Percentiles rank a stretch among this genome's conserved stretches.
Evolutionary conservation across 371 early-diverging fungal genomes (phyloP).

Genomic region (Mucor plumbeus): DNA sequence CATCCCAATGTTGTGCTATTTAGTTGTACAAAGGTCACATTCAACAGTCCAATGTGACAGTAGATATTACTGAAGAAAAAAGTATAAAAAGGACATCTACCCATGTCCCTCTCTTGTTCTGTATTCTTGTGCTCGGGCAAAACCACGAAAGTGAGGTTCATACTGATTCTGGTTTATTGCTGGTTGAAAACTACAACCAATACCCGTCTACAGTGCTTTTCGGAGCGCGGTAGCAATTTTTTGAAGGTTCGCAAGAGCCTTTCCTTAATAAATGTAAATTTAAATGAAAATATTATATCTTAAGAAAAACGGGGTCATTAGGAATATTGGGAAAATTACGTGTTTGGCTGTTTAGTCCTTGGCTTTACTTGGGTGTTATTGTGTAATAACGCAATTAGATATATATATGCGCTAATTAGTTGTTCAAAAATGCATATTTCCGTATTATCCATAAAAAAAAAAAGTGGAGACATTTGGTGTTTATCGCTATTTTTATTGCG

Average conservation of each 20-base stretch:
- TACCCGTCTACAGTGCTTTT: constrained; percentile 55
- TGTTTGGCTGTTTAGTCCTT: too few relatives aligned
- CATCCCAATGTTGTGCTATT: too few relatives aligned
- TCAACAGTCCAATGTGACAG: constrained; percentile 12
- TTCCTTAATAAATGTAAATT: constrained; percentile 33
- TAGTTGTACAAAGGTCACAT: not conserved
- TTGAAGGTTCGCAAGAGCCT: constrained; percentile 48
- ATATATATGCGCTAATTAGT: too few relatives aligned
- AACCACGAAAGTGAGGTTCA: constrained; percentile 61
- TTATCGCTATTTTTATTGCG: too few relatives aligned
- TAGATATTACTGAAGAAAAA: constrained; percentile 16
- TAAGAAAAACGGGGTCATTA: too few relatives aligned
- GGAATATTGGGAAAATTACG: not conserved
- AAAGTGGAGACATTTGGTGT: too few relatives aligned
- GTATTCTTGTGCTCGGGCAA: constrained; percentile 64
- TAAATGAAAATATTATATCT: constrained; percentile 44
- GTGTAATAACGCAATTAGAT: too few relatives aligned
- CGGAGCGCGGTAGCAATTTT: constrained; percentile 58
- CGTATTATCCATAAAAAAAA: too few relatives aligned
- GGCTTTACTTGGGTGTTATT: too few relatives aligned
- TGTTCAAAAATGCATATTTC: too few relatives aligned
- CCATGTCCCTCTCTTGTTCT: constrained; percentile 36
- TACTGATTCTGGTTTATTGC: constrained; percentile 66
- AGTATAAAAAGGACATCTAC: constrained; percentile 36
- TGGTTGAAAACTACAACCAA: constrained; percentile 68